Base-by-base conservation (phyloP, 257 asterid species). In the Jacaranda copaia region DNA sequence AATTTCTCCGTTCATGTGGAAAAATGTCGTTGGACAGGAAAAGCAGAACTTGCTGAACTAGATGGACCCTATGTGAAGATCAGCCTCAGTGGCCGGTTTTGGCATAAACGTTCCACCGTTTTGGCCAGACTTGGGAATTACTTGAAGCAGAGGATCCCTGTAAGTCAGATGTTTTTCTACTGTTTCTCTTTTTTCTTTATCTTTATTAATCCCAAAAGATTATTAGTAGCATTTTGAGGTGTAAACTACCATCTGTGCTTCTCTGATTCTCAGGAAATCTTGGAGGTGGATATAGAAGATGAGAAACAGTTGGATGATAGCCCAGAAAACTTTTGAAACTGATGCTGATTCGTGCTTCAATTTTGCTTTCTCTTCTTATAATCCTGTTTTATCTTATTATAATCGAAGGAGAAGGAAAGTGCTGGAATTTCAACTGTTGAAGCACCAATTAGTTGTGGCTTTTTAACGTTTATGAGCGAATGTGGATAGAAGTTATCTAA, bases 231-330 rank as follows among this genome's bases (percentile, higher is more conserved):
- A 68, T 7, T 14, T 13, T 48, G 32, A 6, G 13, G 19, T 20
- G 11, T 62, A 11, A 75, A 8, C 56, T 36, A 42, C 4, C 73
- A 38, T 20, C 5, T 10, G 65, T 16, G 61, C 49, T 36, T 55
- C 5, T 8, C 3, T 56, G 13, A 18, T 7, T 74, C 5, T 75
- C 86, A 93, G 98, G 98, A 94, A 84, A 94, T 94, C 67, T 82
- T 92, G 93, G 97, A 92, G 90, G 99, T 94, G 42, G 97, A 87
- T 46, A 90, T 95, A 72, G 99, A 95, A 80, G 98, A 93, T 82
- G 97, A 91, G 88, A 89, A 90, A 75, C 99, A 95, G 79, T 79
- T 95, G 87, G 99, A 95, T 85, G 98, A 95, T 63, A 95, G 98
- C 89, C 99, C 97, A 36, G 94, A 82, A 76, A 95, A 89, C 82